Evolutionary conservation across 2,329 filamentous ascomycete species (phyloP).

Genomic region (Monascus ruber): DNA sequence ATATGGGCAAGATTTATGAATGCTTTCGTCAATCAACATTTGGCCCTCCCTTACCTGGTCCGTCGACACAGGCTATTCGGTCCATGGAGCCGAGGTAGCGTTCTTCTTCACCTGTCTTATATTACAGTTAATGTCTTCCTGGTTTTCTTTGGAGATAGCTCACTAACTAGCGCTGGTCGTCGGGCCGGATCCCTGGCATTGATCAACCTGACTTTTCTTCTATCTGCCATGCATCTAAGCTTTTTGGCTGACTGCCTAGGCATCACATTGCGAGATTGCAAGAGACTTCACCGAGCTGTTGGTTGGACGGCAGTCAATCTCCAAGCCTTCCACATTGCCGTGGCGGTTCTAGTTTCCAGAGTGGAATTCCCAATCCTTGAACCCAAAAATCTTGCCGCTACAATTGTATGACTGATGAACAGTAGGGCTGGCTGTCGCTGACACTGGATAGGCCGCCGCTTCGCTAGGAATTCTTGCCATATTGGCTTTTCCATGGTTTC

Average conservation of each 20-base stretch:
- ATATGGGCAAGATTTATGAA: constrained; percentile 1
- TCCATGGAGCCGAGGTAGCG: constrained; percentile 3
- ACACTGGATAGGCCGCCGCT: constrained; percentile 4
- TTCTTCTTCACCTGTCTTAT: constrained; percentile 4
- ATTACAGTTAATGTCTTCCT: constrained; percentile 3
- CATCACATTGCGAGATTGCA: constrained; percentile 2
- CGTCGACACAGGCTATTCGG: constrained; percentile 2
- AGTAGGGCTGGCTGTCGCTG: not conserved
- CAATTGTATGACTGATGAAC: not conserved
- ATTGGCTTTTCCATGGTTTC: constrained; percentile 10
- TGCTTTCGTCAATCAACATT: constrained; percentile 3
- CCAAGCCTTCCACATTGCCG: constrained; percentile 2
- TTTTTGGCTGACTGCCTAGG: constrained; percentile 4
- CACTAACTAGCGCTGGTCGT: constrained; percentile 1
- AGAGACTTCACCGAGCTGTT: constrained; percentile 3
- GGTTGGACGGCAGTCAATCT: constrained; percentile 3
- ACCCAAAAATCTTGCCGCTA: constrained; percentile 1
- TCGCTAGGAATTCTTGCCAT: constrained; percentile 9
- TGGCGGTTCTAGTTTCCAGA: not conserved
- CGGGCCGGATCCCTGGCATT: constrained; percentile 4
- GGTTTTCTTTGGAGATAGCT: constrained; percentile 1
- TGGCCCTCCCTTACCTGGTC: constrained; percentile 4
- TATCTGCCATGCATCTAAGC: constrained; percentile 4
- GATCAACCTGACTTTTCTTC: constrained; percentile 3
- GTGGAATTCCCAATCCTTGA: constrained; percentile 3